Evolutionary conservation across 169 alveolate genomes (phyloP), one percentile per base, ranked within the genome.

Genomic region (Besnoitia besnoiti): DNA sequence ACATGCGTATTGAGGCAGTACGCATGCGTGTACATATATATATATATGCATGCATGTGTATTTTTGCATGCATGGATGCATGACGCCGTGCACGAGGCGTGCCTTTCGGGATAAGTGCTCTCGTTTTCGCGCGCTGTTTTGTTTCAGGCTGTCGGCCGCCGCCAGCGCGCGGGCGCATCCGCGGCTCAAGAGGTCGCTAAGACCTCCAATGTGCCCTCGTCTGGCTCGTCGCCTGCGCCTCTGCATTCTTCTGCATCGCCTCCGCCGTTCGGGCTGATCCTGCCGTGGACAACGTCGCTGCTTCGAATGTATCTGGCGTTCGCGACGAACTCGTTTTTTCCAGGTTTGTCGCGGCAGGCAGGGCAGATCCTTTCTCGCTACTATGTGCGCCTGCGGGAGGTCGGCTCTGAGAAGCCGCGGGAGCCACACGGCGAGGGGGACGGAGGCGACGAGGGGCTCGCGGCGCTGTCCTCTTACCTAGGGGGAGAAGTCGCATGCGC

Each of bases 311-410:
- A 82, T n/a, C 24, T 82, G 19, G 42, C 90, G n/a, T 44, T 47
- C 62, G 75, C 47, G 3, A 19, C 5, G 75, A 44, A 49, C 1
- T 8, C 62, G 40, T 82, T 5, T 35, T 49, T 47, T 39, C 90
- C 90, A 7, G 90, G 75, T n/a, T n/a, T 82, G 42, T 47, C 90
- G 44, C 7, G 51, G n/a, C 76, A 49, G 8, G 90, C 90, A 0
- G 76, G 47, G 62, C 90, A 82, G 62, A 47, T 82, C 8, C 90
- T 82, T 33, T 0, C 39, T 7, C 42, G 62, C 19, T 82, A 82
- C 47, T 82, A 82, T 35, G 12, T 2, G 49, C 75, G 76, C 0
- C 75, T 82, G 62, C 73, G 90, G 5, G 46, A 24, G 44, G 82
- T n/a, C 7, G 46, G 46, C 44, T 5, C 82, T 5, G 79, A 16